Evolutionary conservation across 2,329 filamentous ascomycete species (phyloP).

Genomic region (Fusarium brevicatenulatum): DNA sequence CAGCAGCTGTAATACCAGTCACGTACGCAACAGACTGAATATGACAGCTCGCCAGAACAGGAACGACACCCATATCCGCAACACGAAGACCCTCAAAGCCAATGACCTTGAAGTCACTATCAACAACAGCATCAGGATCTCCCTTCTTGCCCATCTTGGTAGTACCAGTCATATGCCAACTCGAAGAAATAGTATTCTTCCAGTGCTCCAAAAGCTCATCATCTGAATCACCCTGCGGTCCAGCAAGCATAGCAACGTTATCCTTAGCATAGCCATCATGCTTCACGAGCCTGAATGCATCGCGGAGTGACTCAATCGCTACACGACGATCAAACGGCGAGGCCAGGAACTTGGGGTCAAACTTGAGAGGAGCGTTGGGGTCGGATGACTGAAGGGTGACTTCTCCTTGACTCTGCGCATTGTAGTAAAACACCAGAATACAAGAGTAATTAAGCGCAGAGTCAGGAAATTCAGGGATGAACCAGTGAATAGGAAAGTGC

Average conservation of each 20-base stretch:
- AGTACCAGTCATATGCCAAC: constrained; percentile 67
- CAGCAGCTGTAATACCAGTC: constrained; percentile 61
- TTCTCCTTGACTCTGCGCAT: constrained; percentile 63
- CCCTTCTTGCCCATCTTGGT: constrained; percentile 63
- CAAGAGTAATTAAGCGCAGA: constrained; percentile 54
- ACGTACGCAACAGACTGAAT: constrained; percentile 64
- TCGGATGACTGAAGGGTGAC: constrained; percentile 64
- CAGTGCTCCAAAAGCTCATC: constrained; percentile 62
- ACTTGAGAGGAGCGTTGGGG: constrained; percentile 59
- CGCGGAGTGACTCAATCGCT: constrained; percentile 60
- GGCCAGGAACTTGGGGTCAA: constrained; percentile 63
- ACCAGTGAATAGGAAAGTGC: constrained; percentile 57
- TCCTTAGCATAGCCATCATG: constrained; percentile 56
- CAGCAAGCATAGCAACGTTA: constrained; percentile 53
- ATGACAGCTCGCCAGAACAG: constrained; percentile 59
- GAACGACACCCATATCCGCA: constrained; percentile 39
- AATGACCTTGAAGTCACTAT: constrained; percentile 44
- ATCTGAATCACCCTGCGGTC: constrained; percentile 59
- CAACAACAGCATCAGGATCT: constrained; percentile 58
- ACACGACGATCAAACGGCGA: constrained; percentile 64
- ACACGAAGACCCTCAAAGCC: constrained; percentile 36
- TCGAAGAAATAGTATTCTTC: constrained; percentile 55
- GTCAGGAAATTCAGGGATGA: constrained; percentile 52
- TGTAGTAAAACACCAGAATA: constrained; percentile 60
- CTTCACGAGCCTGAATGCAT: constrained; percentile 54